Conservation (phyloP, 2,329 filamentous ascomycete genomes). For the Calonectria hawksworthii region DNA sequence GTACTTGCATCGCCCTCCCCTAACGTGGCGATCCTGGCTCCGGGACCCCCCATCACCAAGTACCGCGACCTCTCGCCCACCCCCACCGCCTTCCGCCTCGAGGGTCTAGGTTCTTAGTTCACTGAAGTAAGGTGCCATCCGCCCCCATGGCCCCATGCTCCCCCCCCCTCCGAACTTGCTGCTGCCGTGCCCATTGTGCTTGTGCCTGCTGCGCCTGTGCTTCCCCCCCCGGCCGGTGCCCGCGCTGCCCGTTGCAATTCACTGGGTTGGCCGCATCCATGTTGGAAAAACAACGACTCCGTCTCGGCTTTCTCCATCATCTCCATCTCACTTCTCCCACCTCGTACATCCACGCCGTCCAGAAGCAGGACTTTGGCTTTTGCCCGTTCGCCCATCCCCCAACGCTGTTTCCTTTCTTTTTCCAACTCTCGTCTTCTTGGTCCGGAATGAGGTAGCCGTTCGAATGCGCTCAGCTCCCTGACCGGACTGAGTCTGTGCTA, state of each 20-base stretch:
- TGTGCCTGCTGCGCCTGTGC: slow-evolving; percentile 13
- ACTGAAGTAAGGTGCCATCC: slow-evolving; percentile 28
- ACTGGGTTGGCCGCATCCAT: slow-evolving; percentile 29
- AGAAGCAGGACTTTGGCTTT: slow-evolving; percentile 25
- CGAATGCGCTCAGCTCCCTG: slow-evolving; percentile 71
- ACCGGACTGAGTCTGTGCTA: slow-evolving; percentile 67
- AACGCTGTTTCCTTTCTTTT: slow-evolving; percentile 2
- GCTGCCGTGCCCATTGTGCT: slow-evolving; percentile 5
- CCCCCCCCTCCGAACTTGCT: slow-evolving; percentile 16
- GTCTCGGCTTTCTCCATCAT: slow-evolving; percentile 39
- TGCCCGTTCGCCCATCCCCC: slow-evolving; percentile 22
- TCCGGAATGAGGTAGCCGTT: slow-evolving; percentile 72
- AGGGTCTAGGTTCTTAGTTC: slow-evolving; percentile 18
- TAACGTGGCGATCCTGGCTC: slow-evolving; percentile 1
- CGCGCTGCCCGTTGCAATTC: slow-evolving; percentile 27
- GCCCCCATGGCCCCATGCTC: slow-evolving; percentile 24
- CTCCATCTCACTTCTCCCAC: slow-evolving; percentile 35
- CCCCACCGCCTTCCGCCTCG: slow-evolving; percentile 25
- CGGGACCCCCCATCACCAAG: neutral
- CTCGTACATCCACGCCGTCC: slow-evolving; percentile 35
- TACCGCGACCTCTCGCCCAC: slow-evolving; percentile 19
- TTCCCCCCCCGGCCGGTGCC: slow-evolving; percentile 12
- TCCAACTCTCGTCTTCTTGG: slow-evolving; percentile 34
- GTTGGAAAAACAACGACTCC: slow-evolving; percentile 43
- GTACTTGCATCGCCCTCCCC: slow-evolving; percentile 14